Evolutionary conservation across 352 stramenopile genomes (phyloP).

Genomic region (Pythium utonaiense): DNA sequence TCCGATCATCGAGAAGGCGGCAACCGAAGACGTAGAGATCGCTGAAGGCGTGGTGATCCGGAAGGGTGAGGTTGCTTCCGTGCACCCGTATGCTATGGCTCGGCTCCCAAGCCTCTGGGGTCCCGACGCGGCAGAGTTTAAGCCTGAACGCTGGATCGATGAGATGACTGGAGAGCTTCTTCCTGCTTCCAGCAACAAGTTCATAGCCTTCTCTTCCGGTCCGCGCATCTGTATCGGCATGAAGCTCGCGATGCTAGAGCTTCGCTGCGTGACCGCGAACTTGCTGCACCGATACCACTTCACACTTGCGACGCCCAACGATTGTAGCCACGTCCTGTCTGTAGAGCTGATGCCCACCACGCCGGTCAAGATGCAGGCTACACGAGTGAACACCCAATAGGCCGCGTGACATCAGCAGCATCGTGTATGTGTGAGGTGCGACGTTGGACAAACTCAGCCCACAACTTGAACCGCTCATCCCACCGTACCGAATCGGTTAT

Average conservation of each 20-base stretch:
- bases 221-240: conserved; percentile 40
- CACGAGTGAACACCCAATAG: no score
- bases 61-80: conserved; percentile 16
- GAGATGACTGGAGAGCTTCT: background rate
- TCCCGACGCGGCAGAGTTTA: conserved; percentile 43
- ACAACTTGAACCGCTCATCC: no score
- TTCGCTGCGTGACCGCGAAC: conserved; percentile 2
- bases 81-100: conserved; percentile 30
- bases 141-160: conserved; percentile 50
- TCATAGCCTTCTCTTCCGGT: conserved; percentile 33
- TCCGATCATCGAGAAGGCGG: conserved; percentile 50
- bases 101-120: conserved; percentile 33
- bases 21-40: conserved; percentile 43
- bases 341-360: no score
- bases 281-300: conserved; percentile 9
- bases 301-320: background rate
- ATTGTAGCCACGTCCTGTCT: conserved; percentile 7
- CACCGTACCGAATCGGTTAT: no score
- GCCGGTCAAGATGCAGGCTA: no score
- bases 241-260: conserved; percentile 42
- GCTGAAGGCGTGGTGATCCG: conserved; percentile 18
- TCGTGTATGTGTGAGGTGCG: no score
- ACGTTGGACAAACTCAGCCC: no score
- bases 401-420: no score
- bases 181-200: conserved; percentile 2